Percentiles rank a stretch among this genome's conserved stretches.
Evolutionary conservation across 2,329 filamentous ascomycete genomes (phyloP).

Genomic region (Colletotrichum cereale): DNA sequence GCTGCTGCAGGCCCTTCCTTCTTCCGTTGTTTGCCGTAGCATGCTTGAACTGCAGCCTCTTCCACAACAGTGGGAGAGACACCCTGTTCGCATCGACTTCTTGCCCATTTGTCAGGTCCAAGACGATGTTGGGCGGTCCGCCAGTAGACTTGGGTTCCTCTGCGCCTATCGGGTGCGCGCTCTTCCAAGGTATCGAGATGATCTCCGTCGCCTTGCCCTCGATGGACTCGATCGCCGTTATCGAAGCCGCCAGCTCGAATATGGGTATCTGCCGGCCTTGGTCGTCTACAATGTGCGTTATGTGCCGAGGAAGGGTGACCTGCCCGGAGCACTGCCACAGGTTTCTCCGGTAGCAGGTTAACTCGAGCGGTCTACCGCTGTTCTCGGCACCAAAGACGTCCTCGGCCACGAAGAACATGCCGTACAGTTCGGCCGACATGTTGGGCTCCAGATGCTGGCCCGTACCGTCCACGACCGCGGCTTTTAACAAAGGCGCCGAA

Average conservation of each 20-base stretch:
- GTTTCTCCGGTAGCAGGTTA: conserved; percentile 96
- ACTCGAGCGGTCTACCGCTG: conserved; percentile 74
- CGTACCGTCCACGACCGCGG: conserved; percentile 74
- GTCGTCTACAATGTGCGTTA: conserved; percentile 77
- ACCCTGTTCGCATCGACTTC: conserved; percentile 84
- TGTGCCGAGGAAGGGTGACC: conserved; percentile 80
- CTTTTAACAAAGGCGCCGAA: conserved; percentile 71
- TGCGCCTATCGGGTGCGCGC: conserved; percentile 65
- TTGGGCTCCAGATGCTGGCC: conserved; percentile 70
- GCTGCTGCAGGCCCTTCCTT: conserved; percentile 93
- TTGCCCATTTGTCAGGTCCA: conserved; percentile 70
- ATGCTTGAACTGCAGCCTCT: conserved; percentile 93
- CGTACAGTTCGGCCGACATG: conserved; percentile 82
- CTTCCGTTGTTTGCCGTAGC: conserved; percentile 96
- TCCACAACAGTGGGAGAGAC: conserved; percentile 90
- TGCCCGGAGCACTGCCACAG: conserved; percentile 95
- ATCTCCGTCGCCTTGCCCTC: conserved; percentile 94
- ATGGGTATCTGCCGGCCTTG: conserved; percentile 84
- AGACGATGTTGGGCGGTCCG: conserved; percentile 65
- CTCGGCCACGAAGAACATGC: conserved; percentile 91
- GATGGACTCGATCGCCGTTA: conserved; percentile 90
- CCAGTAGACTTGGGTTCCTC: conserved; percentile 63
- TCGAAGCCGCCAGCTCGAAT: conserved; percentile 82
- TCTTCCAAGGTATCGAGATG: conserved; percentile 97
- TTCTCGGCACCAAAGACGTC: conserved; percentile 77